Evolutionary conservation across 164 flowering plant genomes (phyloP).

Genomic region (Aristolochia contorta): DNA sequence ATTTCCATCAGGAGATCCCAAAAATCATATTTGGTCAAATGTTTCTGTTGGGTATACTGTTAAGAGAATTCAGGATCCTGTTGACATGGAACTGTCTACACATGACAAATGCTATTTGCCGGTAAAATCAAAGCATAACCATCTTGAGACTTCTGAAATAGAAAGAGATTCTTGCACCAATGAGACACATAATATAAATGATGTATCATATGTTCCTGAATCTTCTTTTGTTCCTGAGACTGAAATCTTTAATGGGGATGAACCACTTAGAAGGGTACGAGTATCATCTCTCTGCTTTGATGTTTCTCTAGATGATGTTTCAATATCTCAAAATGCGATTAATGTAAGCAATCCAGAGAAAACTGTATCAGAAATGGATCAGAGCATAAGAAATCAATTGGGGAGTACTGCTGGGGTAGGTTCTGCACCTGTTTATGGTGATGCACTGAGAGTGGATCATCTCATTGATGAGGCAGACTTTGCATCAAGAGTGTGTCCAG

Average conservation of each 20-base stretch:
- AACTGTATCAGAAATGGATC: constrained; percentile 9
- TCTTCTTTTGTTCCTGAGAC: constrained; percentile 84
- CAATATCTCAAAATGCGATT: constrained; percentile 5
- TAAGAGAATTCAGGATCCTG: not conserved
- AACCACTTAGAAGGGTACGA: constrained; percentile 15
- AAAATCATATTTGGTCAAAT: not conserved
- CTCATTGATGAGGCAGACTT: constrained; percentile 28
- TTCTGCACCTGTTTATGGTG: constrained; percentile 20
- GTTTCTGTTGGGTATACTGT: not conserved
- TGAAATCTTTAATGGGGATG: constrained; percentile 30
- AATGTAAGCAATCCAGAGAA: constrained; percentile 12
- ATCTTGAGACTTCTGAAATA: constrained; percentile 15
- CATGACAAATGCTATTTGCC: constrained; percentile 14
- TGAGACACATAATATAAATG: constrained; percentile 28
- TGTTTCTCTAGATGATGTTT: constrained; percentile 18
- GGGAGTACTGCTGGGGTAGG: constrained; percentile 12
- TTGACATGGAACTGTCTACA: constrained; percentile 11
- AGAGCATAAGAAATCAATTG: constrained; percentile 13
- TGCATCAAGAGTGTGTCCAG: constrained; percentile 28
- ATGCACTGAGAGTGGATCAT: constrained; percentile 53
- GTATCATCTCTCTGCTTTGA: constrained; percentile 17
- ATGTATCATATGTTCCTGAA: constrained; percentile 70
- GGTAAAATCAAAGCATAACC: constrained; percentile 12
- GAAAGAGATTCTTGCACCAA: constrained; percentile 9
- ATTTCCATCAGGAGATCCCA: not conserved